Conservation (phyloP, 192 early-diverging fungal species). For the Coemansia sp. region DNA sequence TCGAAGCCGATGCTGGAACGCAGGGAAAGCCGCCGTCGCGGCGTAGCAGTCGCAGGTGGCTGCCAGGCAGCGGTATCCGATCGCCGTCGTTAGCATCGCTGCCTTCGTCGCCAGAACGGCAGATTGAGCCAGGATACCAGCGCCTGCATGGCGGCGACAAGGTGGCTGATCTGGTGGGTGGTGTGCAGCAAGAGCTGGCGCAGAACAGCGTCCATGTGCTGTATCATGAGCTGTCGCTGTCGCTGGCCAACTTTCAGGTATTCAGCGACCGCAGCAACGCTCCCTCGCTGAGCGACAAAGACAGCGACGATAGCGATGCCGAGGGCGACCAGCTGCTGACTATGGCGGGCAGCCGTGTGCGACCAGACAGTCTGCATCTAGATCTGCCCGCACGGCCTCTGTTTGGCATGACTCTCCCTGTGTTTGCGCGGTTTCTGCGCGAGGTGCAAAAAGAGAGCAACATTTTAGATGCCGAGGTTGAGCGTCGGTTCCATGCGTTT, state of each 20-base stretch:
- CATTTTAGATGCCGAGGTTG: constrained; percentile 20
- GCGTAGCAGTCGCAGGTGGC: constrained; percentile 23
- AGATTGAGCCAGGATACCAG: constrained; percentile 6
- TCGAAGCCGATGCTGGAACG: not conserved
- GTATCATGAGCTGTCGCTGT: constrained; percentile 33
- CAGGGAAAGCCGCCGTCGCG: constrained; percentile 6
- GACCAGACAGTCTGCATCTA: constrained; percentile 15
- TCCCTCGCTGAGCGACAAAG: not conserved
- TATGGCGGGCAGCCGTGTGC: constrained; percentile 13
- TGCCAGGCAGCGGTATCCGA: constrained; percentile 12
- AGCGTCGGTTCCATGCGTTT: constrained; percentile 37
- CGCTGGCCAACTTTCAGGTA: constrained; percentile 10
- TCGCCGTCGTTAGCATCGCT: constrained; percentile 16
- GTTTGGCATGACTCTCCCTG: constrained; percentile 32
- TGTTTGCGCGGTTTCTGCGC: constrained; percentile 45
- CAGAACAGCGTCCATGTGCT: constrained; percentile 34
- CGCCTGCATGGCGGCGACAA: constrained; percentile 15
- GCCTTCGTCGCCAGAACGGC: not conserved
- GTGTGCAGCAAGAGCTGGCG: constrained; percentile 20
- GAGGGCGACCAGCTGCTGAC: constrained; percentile 16
- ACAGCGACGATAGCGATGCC: constrained; percentile 6
- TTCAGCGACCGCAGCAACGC: not conserved
- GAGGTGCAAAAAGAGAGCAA: constrained; percentile 39
- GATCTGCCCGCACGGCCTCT: constrained; percentile 26
- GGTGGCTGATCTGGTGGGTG: constrained; percentile 15